Base-by-base conservation (phyloP, 75 land plant species). In the Pinus taeda region DNA sequence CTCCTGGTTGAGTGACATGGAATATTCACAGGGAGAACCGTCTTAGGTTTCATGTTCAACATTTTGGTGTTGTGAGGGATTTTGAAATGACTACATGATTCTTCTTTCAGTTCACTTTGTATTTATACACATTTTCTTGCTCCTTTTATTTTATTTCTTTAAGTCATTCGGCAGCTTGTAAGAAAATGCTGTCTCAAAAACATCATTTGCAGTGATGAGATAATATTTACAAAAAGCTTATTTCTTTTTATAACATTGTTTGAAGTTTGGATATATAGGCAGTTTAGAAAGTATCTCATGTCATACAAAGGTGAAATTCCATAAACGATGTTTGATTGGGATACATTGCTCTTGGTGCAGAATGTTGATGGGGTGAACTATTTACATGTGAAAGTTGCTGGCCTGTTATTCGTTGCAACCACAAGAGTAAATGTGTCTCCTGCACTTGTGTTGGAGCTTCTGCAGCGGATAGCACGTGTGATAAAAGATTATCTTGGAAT, bases 281-380 rank as follows among this genome's bases (percentile, higher is more conserved):
- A 65, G 42, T 65, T 65, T n/a, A 30, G 69, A 65, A 65, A 33
- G 18, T 36, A 33, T 65, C n/a, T 69, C 22, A 22, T 36, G 71
- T 67, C 33, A 13, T 37, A 66, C n/a, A 37, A 42, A 42, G 53
- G 39, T 1, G 11, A 69, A 39, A 8, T 69, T 42, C 21, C 39
- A 42, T 42, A 69, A 64, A 69, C 72, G 3, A 69, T n/a, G 3
- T 42, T 69, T 37, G 24, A 42, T 42, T 65, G 22, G 55, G 53
- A 1, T 69, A 4, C 22, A 39, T 69, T 77, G 26, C 20, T 76
- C 12, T 81, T 55, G 33, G 26, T 73, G 74, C 83, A 96, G 99
- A 96, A 94, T 82, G 89, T 94, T 49, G 97, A 96, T 81, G 95
- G 99, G 9, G 99, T 96, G 26, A 96, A 96, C 79, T 96, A 96